These are phyloP conservation scores for Tremella fuciformis DNA, from an alignment of 768 basidiomycete genomes.

Conservation along the genomic window DNA sequence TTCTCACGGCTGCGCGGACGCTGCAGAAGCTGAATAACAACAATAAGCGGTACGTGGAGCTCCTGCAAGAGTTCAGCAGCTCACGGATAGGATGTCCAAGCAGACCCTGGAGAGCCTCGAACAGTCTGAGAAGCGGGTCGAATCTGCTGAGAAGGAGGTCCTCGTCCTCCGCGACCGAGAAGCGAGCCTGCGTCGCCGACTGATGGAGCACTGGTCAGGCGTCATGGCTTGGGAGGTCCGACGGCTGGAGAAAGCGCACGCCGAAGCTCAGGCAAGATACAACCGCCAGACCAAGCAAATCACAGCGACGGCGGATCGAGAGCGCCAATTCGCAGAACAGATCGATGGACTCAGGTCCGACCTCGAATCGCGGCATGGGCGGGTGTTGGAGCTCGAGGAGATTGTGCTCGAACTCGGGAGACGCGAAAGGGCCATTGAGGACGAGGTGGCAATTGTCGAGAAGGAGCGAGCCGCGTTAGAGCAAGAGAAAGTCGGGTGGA, in stretches of 20 bases:
- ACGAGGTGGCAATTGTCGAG: constrained; percentile 34
- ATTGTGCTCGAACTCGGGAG: constrained; percentile 43
- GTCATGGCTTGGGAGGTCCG: constrained; percentile 53
- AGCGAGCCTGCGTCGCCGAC: constrained; percentile 34
- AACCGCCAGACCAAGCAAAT: constrained; percentile 31
- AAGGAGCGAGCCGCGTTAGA: constrained; percentile 17
- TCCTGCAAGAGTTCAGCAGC: neutral
- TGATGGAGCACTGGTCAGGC: constrained; percentile 53
- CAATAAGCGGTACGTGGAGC: constrained; percentile 42
- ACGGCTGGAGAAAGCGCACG: constrained; percentile 37
- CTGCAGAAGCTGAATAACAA: constrained; percentile 50
- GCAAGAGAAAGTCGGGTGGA: constrained; percentile 27
- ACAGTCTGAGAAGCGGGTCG: constrained; percentile 50
- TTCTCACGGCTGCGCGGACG: constrained; percentile 52
- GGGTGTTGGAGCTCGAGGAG: constrained; percentile 38
- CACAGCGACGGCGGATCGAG: constrained; percentile 26
- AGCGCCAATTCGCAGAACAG: constrained; percentile 30
- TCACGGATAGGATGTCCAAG: constrained; percentile 45
- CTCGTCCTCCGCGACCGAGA: constrained; percentile 48
- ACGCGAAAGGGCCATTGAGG: constrained; percentile 38
- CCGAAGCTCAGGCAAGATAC: constrained; percentile 32
- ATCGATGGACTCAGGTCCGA: constrained; percentile 31
- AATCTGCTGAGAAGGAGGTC: constrained; percentile 52
- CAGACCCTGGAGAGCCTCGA: constrained; percentile 51
- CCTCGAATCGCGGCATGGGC: constrained; percentile 9